Conservation (phyloP, 2,329 filamentous ascomycete genomes). For the Dactylellina cionopaga region DNA sequence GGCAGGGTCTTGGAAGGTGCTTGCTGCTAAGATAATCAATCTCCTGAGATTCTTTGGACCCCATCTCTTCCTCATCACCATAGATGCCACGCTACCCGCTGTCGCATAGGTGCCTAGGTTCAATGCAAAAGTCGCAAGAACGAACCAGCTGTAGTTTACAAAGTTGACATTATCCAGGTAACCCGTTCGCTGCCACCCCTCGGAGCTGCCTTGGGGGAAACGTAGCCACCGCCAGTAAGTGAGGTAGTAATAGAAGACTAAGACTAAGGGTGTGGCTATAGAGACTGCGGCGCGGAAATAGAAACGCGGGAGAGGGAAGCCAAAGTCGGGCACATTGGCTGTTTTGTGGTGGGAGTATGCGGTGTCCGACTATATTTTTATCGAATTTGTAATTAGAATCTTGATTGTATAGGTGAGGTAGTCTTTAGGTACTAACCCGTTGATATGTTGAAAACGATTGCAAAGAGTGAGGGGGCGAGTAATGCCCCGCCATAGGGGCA, state of each 20-base stretch:
- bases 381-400: background rate
- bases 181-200: slow-evolving; percentile 33
- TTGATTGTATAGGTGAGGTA: background rate
- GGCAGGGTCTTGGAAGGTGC: slow-evolving; percentile 42
- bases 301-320: slow-evolving; percentile 30
- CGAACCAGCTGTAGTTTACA: slow-evolving; percentile 50
- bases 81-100: slow-evolving; percentile 34
- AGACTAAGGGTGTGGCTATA: slow-evolving; percentile 6
- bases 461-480: background rate
- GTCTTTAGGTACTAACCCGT: background rate
- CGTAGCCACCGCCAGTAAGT: slow-evolving; percentile 41
- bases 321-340: slow-evolving; percentile 31
- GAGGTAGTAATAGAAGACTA: slow-evolving; percentile 42
- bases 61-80: slow-evolving; percentile 46
- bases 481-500: background rate
- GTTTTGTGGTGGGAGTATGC: slow-evolving; percentile 17
- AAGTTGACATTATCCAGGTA: slow-evolving; percentile 41
- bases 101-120: slow-evolving; percentile 31
- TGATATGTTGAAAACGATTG: slow-evolving; percentile 17
- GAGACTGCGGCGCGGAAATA: slow-evolving; percentile 28
- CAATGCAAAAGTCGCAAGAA: slow-evolving; percentile 40
- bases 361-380: background rate
- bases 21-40: slow-evolving; percentile 26
- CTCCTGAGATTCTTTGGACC: slow-evolving; percentile 34
- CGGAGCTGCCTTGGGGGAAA: slow-evolving; percentile 29